Evolutionary conservation across 1,284 basidiomycete species (phyloP), one percentile per base, ranked within the genome.

Genomic region (Melanopsichium pennsylvanicum): DNA sequence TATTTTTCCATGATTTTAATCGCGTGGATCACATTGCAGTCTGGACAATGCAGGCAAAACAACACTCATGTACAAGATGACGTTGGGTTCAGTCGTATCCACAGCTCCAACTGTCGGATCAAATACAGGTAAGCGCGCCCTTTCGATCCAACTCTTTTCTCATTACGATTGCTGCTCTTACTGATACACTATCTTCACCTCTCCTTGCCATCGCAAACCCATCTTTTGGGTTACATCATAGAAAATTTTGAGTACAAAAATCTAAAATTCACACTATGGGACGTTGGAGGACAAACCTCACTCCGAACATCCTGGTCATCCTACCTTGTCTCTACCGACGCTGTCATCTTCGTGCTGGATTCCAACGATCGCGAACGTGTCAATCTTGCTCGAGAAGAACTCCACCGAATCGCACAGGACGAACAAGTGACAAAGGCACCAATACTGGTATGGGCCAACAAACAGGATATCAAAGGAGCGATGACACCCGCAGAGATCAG

Each of bases 41-140:
- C 79, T 84, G 22, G 83, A 84, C 75, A 84, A 84, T 78, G 83
- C 84, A 10, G 84, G 84, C 25, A 85, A 85, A 75, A 83, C 82
- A 10, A 84, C 83, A 2, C 81, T 84, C 21, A 81, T 84, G 48
- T 85, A 85, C 70, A 82, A 84, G 37, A 85, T 85, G 73, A 84
- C 84, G 11, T 83, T 84, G 70, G 84, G 84, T 27, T 81, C 83
- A 18, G 84, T 84, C 38, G 84, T 85, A 18, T 82, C 84, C 3
- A 84, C 83, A 7, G 84, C 84, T 2, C 84, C 84, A 10, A 85
- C 84, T 6, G 83, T 84, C 4, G 83, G 83, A 1, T 82, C 80
- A 13, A 84, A 84, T 49, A 82, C 71, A 35, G 76, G 61, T 64
- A 25, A 40, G 50, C 42, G 8, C 21, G 12, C 11, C 35, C n/a